Evolutionary conservation across 177 flowering plant genomes (phyloP), one percentile per base, ranked within the genome.

Genomic region (Vitis hybrid): DNA sequence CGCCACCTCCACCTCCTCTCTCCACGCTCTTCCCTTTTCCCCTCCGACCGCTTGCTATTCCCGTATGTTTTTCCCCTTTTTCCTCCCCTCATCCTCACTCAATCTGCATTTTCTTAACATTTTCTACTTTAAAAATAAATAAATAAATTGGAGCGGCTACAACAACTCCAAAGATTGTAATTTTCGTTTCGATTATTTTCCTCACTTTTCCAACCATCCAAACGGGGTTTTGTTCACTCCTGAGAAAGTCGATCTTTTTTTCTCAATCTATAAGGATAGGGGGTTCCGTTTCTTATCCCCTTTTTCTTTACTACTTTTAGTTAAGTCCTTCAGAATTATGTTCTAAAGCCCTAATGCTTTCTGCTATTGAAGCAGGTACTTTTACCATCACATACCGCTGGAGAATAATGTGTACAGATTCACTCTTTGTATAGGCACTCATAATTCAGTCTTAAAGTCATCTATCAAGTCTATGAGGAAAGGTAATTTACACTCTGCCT

Each of bases 361-460:
- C 8, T 66, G 67, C 49, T 57, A 19, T 66, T 68, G 70, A 64
- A 55, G 73, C 83, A 88, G 91, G 81, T 75, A 56, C 62, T 16
- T 72, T 16, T 75, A 72, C 56, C 79, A 70, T 70, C 79, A 69
- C 33, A 64, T 58, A n/a, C 77, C 78, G 7, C 63, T 62, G 48
- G 79, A 66, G 29, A 75, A 68, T 39, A 39, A 39, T 67, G 70
- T 70, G 39, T 74, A 65, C 74, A 85, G 70, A 72, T 72, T 74
- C 65, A 70, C 78, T 51, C 71, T 75, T 55, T 74, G 70, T 57
- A 13, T 60, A 2, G 78, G 77, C 50, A 59, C 45, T 57, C 65
- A 2, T 48, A 71, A 61, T 69, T 77, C 76, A 73, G 56, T 57
- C 51, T 39, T 68, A 58, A 75, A 59, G 66, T 77, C 80, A 31